These are phyloP conservation scores for Erodium chrysanthum DNA, from an alignment of 441 rosid genomes.

Conservation along the genomic window DNA sequence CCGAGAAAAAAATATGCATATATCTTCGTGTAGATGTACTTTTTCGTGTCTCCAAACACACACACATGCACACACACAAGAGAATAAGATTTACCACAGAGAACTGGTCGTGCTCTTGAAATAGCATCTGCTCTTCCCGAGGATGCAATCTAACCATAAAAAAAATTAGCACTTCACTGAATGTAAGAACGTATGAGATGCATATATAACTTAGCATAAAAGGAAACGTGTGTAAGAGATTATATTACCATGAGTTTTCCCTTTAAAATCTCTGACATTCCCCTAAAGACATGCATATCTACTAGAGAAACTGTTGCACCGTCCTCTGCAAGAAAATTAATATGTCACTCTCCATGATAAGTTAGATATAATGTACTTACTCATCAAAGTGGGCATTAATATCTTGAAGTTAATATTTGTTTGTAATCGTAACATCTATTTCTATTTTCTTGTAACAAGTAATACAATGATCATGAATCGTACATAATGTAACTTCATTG, in stretches of 20 bases:
- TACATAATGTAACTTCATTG: too few species aligned
- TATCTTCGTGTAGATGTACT: background rate
- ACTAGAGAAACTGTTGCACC: conserved; percentile 36
- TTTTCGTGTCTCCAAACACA: background rate
- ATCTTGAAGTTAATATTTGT: conserved; percentile 10
- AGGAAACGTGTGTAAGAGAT: conserved; percentile 5
- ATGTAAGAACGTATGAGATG: conserved; percentile 3
- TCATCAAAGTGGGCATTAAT: conserved; percentile 10
- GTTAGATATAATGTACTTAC: background rate
- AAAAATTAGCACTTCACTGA: conserved; percentile 19
- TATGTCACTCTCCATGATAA: conserved; percentile 10
- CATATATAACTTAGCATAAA: background rate
- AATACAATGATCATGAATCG: too few species aligned
- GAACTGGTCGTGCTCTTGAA: conserved; percentile 66
- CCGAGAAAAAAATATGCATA: background rate
- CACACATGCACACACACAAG: background rate
- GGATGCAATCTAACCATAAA: conserved; percentile 43
- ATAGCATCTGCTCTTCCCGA: conserved; percentile 77
- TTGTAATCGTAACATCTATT: background rate
- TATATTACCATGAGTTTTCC: conserved; percentile 59
- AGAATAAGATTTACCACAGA: conserved; percentile 44
- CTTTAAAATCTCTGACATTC: conserved; percentile 42
- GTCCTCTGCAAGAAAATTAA: conserved; percentile 39
- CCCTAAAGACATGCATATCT: conserved; percentile 62
- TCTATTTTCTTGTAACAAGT: too few species aligned